Evolutionary conservation across 257 asterid species (phyloP), one percentile per base, ranked within the genome.

Genomic region (Pogostemon cablin): DNA sequence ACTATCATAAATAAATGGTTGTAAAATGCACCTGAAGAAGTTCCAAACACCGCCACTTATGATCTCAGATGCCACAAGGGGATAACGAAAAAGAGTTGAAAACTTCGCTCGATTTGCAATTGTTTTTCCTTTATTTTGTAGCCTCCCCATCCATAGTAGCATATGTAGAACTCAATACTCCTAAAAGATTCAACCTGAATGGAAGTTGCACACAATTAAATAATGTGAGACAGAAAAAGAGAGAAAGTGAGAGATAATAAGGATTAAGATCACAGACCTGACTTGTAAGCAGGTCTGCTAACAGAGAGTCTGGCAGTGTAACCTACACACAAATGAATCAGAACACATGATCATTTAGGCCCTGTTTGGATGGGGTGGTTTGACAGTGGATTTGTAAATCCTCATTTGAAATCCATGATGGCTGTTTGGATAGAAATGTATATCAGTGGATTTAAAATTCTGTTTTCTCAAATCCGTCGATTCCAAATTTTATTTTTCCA

Each of bases 21-120:
- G 12, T 11, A 1, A 50, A 52, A 35, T 0, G 58, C 55, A 75
- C 95, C 92, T 86, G 82, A 86, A 88, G 62, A 88, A 86, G 68
- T 79, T 88, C 95, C 95, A 88, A 7, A 88, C 10, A 40, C 95
- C 87, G 0, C 95, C 92, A 32, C 90, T 87, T 70, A 86, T 50
- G 57, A 88, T 86, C 81, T 88, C 95, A 71, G 76, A 60, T 5
- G 95, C 88, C 72, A 88, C 74, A 38, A 82, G 75, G 3, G 82
- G 25, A 20, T 20, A 20, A 20, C 25, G 25, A 20, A 20, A 20
- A 20, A 5, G 84, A 75, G 7, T 69, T 60, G 77, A 76, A 86
- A 56, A 77, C 78, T 11, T 72, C 72, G 63, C 46, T 77, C 5
- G 64, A 9, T 11, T 62, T 62, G 71, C 92, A 86, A 66, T 4